Conservation (phyloP, 1,284 basidiomycete species). For the Puccinia polysora region DNA sequence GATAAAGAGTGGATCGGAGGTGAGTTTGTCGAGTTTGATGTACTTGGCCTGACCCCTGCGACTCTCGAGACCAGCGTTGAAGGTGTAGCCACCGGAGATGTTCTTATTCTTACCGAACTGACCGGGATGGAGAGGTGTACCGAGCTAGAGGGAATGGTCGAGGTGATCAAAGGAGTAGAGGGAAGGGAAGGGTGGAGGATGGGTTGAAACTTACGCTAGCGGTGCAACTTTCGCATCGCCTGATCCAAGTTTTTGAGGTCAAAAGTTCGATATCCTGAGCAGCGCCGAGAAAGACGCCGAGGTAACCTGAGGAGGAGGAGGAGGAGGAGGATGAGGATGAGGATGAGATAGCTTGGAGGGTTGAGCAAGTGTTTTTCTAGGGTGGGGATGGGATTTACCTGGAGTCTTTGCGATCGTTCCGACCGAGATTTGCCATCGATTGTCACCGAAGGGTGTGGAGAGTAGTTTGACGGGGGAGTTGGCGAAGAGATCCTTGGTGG, state of each 20-base stretch:
- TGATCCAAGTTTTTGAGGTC: slow-evolving; percentile 42
- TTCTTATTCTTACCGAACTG: slow-evolving; percentile 36
- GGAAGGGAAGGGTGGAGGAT: not conserved
- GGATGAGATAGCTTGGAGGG: not conserved
- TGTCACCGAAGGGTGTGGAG: slow-evolving; percentile 39
- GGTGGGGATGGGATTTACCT: not conserved
- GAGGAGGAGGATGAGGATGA: not conserved
- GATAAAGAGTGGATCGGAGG: slow-evolving; percentile 26
- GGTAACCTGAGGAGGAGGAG: slow-evolving; percentile 25
- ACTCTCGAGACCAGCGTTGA: slow-evolving; percentile 40
- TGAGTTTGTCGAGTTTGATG: slow-evolving; percentile 39
- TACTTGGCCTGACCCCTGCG: slow-evolving; percentile 41
- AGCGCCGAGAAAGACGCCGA: slow-evolving; percentile 42
- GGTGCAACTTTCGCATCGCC: slow-evolving; percentile 38
- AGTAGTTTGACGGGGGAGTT: slow-evolving; percentile 39
- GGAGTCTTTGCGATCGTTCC: slow-evolving; percentile 42
- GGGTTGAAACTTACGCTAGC: slow-evolving; percentile 16
- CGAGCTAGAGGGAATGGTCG: slow-evolving; percentile 13
- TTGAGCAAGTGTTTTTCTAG: not conserved
- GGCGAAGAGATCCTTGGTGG: slow-evolving; percentile 21
- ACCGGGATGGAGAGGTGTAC: slow-evolving; percentile 27
- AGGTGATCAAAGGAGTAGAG: not conserved
- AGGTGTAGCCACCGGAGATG: slow-evolving; percentile 42
- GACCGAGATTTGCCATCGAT: slow-evolving; percentile 44
- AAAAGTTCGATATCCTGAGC: slow-evolving; percentile 39